These are phyloP conservation scores for Boletus coccyginus DNA, from an alignment of 768 basidiomycete genomes.

Conservation along the genomic window DNA sequence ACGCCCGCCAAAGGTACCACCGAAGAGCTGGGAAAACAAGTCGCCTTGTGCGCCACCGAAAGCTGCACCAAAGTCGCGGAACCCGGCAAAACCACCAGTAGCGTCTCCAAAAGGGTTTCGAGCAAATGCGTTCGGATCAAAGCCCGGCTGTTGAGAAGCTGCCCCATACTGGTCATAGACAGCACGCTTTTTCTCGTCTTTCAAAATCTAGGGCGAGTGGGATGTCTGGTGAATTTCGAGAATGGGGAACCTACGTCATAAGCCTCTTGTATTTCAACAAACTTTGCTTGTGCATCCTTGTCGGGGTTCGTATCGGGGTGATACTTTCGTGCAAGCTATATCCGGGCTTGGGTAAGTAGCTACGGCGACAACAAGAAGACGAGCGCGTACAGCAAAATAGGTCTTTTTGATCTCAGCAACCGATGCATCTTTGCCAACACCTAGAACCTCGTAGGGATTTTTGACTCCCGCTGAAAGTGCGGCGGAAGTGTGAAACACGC, in stretches of 20 bases:
- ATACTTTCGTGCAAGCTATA: conserved; percentile 92
- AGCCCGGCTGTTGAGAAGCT: conserved; percentile 90
- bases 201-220: conserved; percentile 62
- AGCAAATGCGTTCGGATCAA: conserved; percentile 85
- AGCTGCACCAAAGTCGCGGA: conserved; percentile 63
- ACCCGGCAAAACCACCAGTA: conserved; percentile 63
- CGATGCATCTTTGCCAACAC: conserved; percentile 80
- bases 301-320: conserved; percentile 98
- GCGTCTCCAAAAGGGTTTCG: conserved; percentile 49
- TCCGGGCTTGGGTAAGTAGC: conserved; percentile 14
- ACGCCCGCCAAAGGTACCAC: conserved; percentile 53
- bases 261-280: conserved; percentile 94
- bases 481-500: conserved; percentile 70
- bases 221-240: conserved; percentile 14
- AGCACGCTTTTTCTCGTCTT: conserved; percentile 91
- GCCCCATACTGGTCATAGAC: conserved; percentile 91
- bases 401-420: conserved; percentile 93
- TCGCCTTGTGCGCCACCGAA: conserved; percentile 60
- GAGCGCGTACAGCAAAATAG: conserved; percentile 80
- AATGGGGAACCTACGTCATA: conserved; percentile 73
- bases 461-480: conserved; percentile 53
- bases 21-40: conserved; percentile 86
- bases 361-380: conserved; percentile 8
- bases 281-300: conserved; percentile 85
- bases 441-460: conserved; percentile 90